Conservation (phyloP, 2,329 filamentous ascomycete genomes). For the Cryphonectria carpinicola region DNA sequence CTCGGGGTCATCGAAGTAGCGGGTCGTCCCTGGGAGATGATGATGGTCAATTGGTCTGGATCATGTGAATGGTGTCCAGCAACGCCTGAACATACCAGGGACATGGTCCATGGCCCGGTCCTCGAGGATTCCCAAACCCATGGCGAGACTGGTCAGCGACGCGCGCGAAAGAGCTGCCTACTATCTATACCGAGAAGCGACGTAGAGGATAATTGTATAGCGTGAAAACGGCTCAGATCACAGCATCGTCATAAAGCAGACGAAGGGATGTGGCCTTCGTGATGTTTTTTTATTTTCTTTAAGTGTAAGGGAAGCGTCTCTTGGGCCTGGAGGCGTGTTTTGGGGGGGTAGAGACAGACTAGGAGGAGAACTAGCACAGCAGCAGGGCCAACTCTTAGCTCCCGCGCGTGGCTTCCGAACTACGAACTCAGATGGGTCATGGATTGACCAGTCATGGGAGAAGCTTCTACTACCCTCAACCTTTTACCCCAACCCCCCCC, state of each 20-base stretch:
- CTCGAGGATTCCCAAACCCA: conserved; percentile 77
- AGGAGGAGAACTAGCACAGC: neutral
- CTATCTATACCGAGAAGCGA: neutral
- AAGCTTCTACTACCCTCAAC: neutral
- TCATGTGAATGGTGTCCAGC: neutral
- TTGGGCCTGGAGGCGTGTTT: neutral
- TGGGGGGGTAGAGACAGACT: neutral
- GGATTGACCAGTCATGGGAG: neutral
- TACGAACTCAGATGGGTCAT: neutral
- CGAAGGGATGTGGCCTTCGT: neutral
- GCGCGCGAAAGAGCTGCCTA: neutral
- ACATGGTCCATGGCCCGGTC: conserved; percentile 69
- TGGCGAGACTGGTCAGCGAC: conserved; percentile 39
- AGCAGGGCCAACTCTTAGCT: neutral
- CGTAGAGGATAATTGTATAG: neutral
- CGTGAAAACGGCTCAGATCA: neutral
- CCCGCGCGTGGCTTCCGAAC: neutral
- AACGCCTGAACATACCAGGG: conserved; percentile 61
- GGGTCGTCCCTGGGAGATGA: conserved; percentile 56
- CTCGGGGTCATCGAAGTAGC: conserved; percentile 65
- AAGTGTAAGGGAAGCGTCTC: neutral
- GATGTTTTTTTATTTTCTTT: neutral
- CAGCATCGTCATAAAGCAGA: neutral
- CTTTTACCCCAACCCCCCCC: neutral
- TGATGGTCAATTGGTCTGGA: conserved; percentile 15